These are phyloP conservation scores for Stagonosporopsis vannaccii DNA, from an alignment of 2,329 filamentous ascomycete genomes.

Conservation along the genomic window DNA sequence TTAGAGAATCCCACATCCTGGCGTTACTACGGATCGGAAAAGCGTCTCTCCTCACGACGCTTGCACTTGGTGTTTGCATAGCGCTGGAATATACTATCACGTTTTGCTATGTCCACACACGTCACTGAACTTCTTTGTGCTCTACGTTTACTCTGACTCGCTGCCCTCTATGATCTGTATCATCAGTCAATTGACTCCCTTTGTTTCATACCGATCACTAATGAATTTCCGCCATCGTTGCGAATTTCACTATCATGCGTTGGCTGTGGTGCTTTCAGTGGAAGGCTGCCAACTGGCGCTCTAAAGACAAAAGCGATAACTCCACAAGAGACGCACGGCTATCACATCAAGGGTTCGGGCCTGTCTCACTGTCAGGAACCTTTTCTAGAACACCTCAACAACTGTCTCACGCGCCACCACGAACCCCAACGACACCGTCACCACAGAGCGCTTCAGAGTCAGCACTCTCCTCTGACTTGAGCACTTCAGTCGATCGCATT, in stretches of 20 bases:
- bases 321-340: neutral
- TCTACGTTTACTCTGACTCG: slow-evolving; percentile 1
- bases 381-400: neutral
- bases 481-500: neutral
- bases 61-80: slow-evolving; percentile 20
- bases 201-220: neutral
- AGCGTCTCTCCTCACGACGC: slow-evolving; percentile 16
- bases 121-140: neutral
- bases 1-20: slow-evolving; percentile 9
- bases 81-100: slow-evolving; percentile 19
- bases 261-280: neutral
- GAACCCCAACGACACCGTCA: neutral
- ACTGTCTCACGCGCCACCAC: slow-evolving; percentile 1
- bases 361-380: neutral
- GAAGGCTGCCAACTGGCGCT: neutral
- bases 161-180: neutral
- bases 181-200: neutral
- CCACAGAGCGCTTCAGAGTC: neutral
- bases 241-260: neutral
- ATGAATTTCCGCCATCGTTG: neutral
- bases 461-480: neutral
- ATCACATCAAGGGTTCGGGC: neutral
- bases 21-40: slow-evolving; percentile 17
- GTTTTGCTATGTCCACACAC: slow-evolving; percentile 4
- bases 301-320: neutral